Percentiles rank a stretch among this genome's conserved stretches.
phyloP scores from a whole-genome alignment of 192 early-diverging fungal genomes.

The Entophlyctis helioformis region DNA sequence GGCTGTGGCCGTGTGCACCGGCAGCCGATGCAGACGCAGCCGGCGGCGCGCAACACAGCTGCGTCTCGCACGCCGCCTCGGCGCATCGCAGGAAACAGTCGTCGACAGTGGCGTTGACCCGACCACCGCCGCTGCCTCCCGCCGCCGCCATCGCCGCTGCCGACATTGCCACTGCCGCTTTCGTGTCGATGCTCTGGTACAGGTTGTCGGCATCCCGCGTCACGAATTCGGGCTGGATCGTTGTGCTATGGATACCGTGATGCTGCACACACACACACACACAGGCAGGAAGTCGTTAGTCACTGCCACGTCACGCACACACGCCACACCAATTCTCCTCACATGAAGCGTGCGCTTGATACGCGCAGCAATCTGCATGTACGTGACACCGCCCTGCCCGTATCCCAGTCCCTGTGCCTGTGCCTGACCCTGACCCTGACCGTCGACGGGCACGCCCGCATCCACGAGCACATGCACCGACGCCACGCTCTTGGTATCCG shows the following conservation, averaged over 20 bases:
- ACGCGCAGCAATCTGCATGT: constrained; percentile 57
- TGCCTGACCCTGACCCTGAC: constrained; percentile 17
- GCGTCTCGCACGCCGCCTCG: background rate
- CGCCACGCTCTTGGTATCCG: constrained; percentile 67
- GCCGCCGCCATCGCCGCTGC: too few species aligned
- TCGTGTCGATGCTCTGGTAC: too few species aligned
- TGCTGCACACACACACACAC: background rate
- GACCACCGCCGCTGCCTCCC: too few species aligned
- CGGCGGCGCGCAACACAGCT: too few species aligned
- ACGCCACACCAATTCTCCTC: too few species aligned
- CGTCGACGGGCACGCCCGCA: too few species aligned
- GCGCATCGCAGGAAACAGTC: too few species aligned
- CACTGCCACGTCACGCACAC: too few species aligned
- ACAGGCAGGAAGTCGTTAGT: background rate
- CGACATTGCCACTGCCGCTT: too few species aligned
- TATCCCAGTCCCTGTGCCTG: background rate
- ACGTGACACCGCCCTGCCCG: constrained; percentile 31
- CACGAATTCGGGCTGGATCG: constrained; percentile 88
- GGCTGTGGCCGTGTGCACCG: too few species aligned
- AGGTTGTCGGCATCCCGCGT: background rate
- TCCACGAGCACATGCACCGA: constrained; percentile 66
- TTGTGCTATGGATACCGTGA: constrained; percentile 72
- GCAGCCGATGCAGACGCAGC: too few species aligned
- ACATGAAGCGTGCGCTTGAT: constrained; percentile 67
- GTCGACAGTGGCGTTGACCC: too few species aligned